phyloP scores from a whole-genome alignment of 805 yeast genomes.

The Pichia eremophila region DNA sequence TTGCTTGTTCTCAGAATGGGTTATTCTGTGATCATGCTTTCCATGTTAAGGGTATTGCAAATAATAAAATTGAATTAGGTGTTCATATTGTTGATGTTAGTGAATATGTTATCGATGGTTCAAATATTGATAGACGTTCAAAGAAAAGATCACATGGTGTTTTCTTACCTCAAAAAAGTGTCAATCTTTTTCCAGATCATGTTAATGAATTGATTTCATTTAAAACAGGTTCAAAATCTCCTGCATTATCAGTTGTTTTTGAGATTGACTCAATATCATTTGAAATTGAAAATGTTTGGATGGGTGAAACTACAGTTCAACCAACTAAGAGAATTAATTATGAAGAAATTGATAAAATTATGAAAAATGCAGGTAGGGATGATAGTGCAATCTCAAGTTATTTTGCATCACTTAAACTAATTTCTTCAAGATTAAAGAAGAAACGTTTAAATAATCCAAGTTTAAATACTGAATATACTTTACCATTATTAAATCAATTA shows the following conservation, averaged over 20 bases:
- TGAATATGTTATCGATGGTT: slow-evolving; percentile 59
- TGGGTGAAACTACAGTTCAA: slow-evolving; percentile 60
- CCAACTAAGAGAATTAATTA: slow-evolving; percentile 54
- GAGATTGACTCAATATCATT: slow-evolving; percentile 65
- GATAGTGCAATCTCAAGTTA: slow-evolving; percentile 54
- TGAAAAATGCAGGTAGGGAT: slow-evolving; percentile 23
- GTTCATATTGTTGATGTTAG: slow-evolving; percentile 80
- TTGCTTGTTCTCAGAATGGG: slow-evolving; percentile 54
- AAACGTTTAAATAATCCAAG: slow-evolving; percentile 47
- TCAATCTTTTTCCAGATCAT: slow-evolving; percentile 58
- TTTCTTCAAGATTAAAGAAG: slow-evolving; percentile 61
- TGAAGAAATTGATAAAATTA: slow-evolving; percentile 45
- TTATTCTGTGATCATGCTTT: slow-evolving; percentile 66
- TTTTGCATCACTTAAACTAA: slow-evolving; percentile 51
- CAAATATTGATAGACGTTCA: slow-evolving; percentile 77
- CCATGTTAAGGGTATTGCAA: slow-evolving; percentile 57
- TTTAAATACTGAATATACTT: slow-evolving; percentile 39
- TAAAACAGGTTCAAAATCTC: slow-evolving; percentile 45
- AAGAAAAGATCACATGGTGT: slow-evolving; percentile 87
- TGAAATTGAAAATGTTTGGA: slow-evolving; percentile 66
- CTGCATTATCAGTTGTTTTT: slow-evolving; percentile 71
- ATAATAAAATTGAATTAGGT: slow-evolving; percentile 66
- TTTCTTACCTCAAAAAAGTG: slow-evolving; percentile 67
- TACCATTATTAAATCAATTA: slow-evolving; percentile 65
- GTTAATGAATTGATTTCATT: slow-evolving; percentile 56